phyloP scores from a whole-genome alignment of 2,329 filamentous ascomycete species.

The Fusarium solani-melongenae region DNA sequence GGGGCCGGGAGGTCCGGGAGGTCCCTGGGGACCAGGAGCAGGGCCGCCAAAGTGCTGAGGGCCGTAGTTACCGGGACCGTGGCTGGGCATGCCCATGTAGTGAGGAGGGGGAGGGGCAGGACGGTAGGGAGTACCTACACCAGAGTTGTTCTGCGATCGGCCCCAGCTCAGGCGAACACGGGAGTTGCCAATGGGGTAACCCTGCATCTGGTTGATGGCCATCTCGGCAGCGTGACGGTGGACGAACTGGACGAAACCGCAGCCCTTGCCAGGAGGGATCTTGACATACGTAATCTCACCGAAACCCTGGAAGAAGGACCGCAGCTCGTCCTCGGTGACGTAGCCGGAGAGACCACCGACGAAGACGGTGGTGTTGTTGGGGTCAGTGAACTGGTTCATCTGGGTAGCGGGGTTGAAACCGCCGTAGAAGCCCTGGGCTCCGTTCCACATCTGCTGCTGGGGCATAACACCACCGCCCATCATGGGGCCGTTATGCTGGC shows the following conservation, averaged over 20 bases:
- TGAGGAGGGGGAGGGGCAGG: conserved; percentile 79
- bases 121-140: conserved; percentile 95
- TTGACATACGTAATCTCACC: conserved; percentile 99
- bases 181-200: conserved; percentile 98
- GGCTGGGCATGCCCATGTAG: conserved; percentile 62
- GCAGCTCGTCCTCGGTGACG: conserved; percentile 98
- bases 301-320: conserved; percentile 99
- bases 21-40: conserved; percentile 56
- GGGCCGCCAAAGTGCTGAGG: conserved; percentile 61
- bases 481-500: conserved; percentile 59
- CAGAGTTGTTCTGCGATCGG: conserved; percentile 98
- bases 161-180: conserved; percentile 98
- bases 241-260: conserved; percentile 98
- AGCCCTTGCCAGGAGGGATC: conserved; percentile 98
- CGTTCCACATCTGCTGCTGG: conserved; percentile 56
- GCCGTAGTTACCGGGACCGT: conserved; percentile 58
- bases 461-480: conserved; percentile 55
- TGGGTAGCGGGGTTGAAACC: conserved; percentile 62
- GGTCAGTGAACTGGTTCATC: conserved; percentile 99
- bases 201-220: conserved; percentile 99
- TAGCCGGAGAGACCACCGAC: conserved; percentile 97
- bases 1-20: conserved; percentile 52
- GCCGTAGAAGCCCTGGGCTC: conserved; percentile 50
- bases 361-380: conserved; percentile 99
- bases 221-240: conserved; percentile 99